Conservation (phyloP, 345 rosid genomes). For the Cochlearia excelsa region DNA sequence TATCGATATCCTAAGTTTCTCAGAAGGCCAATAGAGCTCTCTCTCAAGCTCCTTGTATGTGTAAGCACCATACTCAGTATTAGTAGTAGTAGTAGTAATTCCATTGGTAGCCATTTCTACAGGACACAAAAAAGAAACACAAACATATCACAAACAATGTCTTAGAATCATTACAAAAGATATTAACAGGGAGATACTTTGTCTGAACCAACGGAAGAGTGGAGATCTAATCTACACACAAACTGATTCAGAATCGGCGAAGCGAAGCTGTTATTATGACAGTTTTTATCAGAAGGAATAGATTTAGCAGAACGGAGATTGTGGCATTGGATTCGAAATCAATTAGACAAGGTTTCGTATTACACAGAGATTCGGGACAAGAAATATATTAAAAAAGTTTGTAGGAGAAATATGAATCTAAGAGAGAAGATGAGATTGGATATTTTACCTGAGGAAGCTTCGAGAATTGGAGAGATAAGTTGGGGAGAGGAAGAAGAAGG, state of each 20-base stretch:
- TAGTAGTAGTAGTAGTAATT: slow-evolving; percentile 64
- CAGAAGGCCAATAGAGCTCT: slow-evolving; percentile 92
- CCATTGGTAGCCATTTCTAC: too few species aligned
- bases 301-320: not conserved
- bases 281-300: too few species aligned
- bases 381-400: not conserved
- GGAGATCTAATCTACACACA: slow-evolving; percentile 17
- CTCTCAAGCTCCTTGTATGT: slow-evolving; percentile 79
- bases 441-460: slow-evolving; percentile 25
- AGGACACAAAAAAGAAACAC: too few species aligned
- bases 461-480: slow-evolving; percentile 3
- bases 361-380: not conserved
- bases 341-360: not conserved
- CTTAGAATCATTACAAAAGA: not conserved
- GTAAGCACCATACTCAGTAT: slow-evolving; percentile 63
- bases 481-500: slow-evolving; percentile 14
- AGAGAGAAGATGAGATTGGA: not conserved
- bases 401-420: not conserved
- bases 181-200: too few species aligned
- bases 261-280: too few species aligned
- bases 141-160: not conserved
- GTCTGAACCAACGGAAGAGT: slow-evolving; percentile 3
- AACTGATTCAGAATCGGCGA: not conserved
- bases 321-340: not conserved
- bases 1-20: slow-evolving; percentile 74